Base-by-base conservation (phyloP, 495 filamentous ascomycete genomes). In the Penicillium egyptiacum region DNA sequence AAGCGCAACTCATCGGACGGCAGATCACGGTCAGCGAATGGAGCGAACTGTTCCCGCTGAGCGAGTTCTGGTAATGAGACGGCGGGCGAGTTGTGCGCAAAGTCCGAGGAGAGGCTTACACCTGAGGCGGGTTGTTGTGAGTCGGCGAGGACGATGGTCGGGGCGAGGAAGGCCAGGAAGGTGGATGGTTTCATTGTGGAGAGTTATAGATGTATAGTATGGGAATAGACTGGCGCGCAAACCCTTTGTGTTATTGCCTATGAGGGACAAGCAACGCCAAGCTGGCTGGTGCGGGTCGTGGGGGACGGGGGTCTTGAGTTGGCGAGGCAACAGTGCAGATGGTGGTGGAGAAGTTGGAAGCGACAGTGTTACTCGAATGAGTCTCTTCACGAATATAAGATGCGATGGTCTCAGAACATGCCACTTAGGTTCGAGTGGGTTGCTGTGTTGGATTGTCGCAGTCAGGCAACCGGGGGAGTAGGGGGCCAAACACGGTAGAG, bases 111-210 rank as follows among this genome's bases (percentile, higher is more conserved):
- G 35, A 63, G 63, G 28, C 64, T 54, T 33, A 58, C 60, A 37
- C 57, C 59, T 46, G 55, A 50, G 20, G 59, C 52, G 22, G 52
- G 60, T 39, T 57, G 66, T 47, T 69, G 59, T 11, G 61, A 53
- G 1, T 64, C 66, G 49, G 72, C 72, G 50, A 76, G 58, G 23
- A 64, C 66, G 33, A 59, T 55, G 43, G 69, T 64, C 17, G 74
- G 74, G n/a, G 63, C 66, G 31, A 76, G 70, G 26, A 61, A 66
- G 12, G 63, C 50, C 25, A 76, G 61, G 33, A 74, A 39, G 40
- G 46, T 48, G 11, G 66, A 65, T 44, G 72, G 62, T 44, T 68
- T 72, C 74, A 76, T 76, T 58, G 59, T 67, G 56, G n/a, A 8
- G 30, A 48, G 20, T 40, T 35, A 39, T 39, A 33, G 48, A 30